A percentile compares a stretch with the other conserved stretches of the same genome.
These are phyloP conservation scores for Sugiyamaella sp. DNA, from an alignment of 1,139 yeast species.

Conservation along the genomic window DNA sequence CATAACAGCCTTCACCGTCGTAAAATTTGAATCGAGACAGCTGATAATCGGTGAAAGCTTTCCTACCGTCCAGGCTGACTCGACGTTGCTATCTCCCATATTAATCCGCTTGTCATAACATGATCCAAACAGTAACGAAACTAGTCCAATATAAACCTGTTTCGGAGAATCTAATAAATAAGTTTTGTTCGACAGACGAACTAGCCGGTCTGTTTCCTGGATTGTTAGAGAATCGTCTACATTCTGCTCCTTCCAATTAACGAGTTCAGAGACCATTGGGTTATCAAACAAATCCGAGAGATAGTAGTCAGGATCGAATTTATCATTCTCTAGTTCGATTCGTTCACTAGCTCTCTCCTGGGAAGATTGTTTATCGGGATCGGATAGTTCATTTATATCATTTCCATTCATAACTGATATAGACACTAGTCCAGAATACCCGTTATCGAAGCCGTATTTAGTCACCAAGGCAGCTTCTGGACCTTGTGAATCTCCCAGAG, in stretches of 20 bases:
- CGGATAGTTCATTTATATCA: conserved; percentile 83
- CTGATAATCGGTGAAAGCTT: conserved; percentile 78
- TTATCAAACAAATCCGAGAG: conserved; percentile 76
- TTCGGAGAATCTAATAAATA: conserved; percentile 54
- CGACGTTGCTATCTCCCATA: conserved; percentile 77
- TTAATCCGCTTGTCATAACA: conserved; percentile 75
- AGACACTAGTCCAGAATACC: conserved; percentile 62
- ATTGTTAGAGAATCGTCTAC: conserved; percentile 41
- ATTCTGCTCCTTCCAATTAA: conserved; percentile 58
- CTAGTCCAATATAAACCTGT: conserved; percentile 59
- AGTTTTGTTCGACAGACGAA: conserved; percentile 64
- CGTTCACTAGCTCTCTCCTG: conserved; percentile 67
- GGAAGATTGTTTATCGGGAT: conserved; percentile 67
- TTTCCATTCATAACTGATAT: conserved; percentile 78
- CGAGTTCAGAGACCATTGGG: conserved; percentile 50
- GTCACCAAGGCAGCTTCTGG: conserved; percentile 28
- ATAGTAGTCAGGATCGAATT: conserved; percentile 87
- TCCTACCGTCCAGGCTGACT: conserved; percentile 94
- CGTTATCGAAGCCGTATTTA: conserved; percentile 78
- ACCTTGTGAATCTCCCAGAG: conserved; percentile 32
- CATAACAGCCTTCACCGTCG: conserved; percentile 56
- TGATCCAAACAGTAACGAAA: conserved; percentile 71
- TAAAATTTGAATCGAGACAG: conserved; percentile 60
- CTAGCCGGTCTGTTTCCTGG: conserved; percentile 51
- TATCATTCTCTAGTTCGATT: conserved; percentile 66